Base-by-base conservation (phyloP, 2,329 filamentous ascomycete species). In the Fusarium sambucinum region DNA sequence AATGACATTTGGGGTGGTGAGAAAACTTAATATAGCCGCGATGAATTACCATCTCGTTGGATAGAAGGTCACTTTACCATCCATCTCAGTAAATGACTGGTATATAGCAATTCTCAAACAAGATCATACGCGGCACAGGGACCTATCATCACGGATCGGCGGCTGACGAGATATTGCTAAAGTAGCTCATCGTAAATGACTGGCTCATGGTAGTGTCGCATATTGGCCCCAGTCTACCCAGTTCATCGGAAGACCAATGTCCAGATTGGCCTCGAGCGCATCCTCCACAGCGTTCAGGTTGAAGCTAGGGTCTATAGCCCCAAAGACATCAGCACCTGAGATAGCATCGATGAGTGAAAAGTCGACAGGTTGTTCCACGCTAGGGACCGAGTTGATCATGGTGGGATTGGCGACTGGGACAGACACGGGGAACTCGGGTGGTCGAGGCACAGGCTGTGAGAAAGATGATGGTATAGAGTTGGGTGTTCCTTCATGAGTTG, bases 231-330 rank as follows among this genome's bases (percentile, higher is more conserved):
- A 83, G 14, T 82, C 81, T 12, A 77, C 77, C 85, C 84, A 87
- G 41, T 85, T 85, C 2, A 84, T 81, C 1, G 85, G 85, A 14
- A 84, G 76, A 0, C 82, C 83, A 51, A 87, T 84, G 46, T 87
- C 85, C 4, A 87, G 75, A 54, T 86, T 86, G 0, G 84, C 84
- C 58, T 86, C 84, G 0, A 87, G 74, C 0, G 83, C 85, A 19
- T 85, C 84, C 66, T 87, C 85, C 25, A 87, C 83, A 0, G 85
- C 85, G 25, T 80, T 81, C 2, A 87, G 68, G 50, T 87, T 81
- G 66, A 87, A 87, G 48, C 77, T 85, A 4, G 85, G 85, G 48
- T 86, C 85, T 27, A 87, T 85, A 42, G 86, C 81, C 5, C 83
- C 83, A 67, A 87, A 87, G 2, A 87, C 77, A 44, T 87, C 84